Conservation (phyloP, 441 rosid genomes). For the Populus hybrid region DNA sequence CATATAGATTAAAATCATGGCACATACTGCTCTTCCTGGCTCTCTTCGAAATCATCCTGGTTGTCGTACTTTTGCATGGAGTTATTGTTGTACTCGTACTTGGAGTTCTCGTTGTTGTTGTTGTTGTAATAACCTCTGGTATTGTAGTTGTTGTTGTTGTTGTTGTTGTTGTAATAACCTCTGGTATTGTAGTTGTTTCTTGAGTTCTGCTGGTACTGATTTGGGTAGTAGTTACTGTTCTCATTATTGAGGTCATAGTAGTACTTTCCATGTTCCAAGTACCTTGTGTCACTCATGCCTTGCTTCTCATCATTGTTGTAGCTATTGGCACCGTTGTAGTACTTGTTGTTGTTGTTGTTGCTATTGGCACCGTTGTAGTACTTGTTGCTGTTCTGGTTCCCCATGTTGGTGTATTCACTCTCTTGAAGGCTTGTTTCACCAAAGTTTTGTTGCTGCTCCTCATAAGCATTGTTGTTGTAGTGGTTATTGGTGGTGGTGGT, state of each 20-base stretch:
- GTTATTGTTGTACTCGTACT: conserved; percentile 19
- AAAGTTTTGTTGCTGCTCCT: conserved; percentile 20
- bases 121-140: not conserved
- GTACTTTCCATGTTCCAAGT: conserved; percentile 38
- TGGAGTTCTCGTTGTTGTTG: conserved; percentile 8
- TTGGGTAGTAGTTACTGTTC: conserved; percentile 14
- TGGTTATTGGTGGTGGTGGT: conserved; percentile 4
- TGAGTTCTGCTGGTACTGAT: conserved; percentile 15
- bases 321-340: conserved; percentile 1
- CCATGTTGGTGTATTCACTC: conserved; percentile 21
- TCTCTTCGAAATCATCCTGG: conserved; percentile 27
- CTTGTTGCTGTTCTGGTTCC: conserved; percentile 10
- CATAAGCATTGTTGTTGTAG: conserved; percentile 22
- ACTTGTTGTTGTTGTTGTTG: conserved; percentile 12
- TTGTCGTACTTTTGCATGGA: conserved; percentile 24
- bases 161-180: not conserved
- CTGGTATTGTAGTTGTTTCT: conserved; percentile 3
- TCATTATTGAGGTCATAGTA: conserved; percentile 17
- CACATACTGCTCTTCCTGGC: conserved; percentile 29
- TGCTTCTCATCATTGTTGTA: conserved; percentile 22
- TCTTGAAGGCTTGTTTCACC: conserved; percentile 30
- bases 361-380: conserved; percentile 1
- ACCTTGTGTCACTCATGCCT: conserved; percentile 59
- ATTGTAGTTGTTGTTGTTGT: conserved; percentile 3
- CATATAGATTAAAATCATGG: conserved; percentile 20